Conservation (phyloP, 768 basidiomycete genomes). For the Dioszegia crocea region DNA sequence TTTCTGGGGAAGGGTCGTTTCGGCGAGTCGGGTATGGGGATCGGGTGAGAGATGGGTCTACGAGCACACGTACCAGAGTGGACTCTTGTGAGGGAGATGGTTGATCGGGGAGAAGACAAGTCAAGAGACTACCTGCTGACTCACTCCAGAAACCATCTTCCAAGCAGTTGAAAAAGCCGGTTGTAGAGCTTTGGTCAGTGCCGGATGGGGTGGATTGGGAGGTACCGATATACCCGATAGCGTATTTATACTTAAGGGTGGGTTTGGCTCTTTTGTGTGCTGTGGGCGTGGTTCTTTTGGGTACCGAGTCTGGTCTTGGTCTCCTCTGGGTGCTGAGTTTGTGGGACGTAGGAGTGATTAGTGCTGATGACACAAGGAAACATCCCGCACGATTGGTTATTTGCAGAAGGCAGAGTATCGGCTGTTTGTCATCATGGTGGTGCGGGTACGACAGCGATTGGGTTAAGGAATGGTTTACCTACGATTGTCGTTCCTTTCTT, state of each 20-base stretch:
- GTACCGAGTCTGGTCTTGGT: too few relatives aligned
- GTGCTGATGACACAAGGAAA: too few relatives aligned
- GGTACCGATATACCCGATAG: constrained; percentile 56
- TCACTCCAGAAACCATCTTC: constrained; percentile 56
- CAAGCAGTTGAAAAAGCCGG: constrained; percentile 59
- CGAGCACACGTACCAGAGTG: too few relatives aligned
- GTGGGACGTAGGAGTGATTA: too few relatives aligned
- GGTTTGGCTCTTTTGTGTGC: too few relatives aligned
- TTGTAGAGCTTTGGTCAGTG: constrained; percentile 61
- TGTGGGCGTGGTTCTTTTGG: too few relatives aligned
- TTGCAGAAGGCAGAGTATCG: constrained; percentile 56
- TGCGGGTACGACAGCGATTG: constrained; percentile 65
- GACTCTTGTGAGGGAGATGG: too few relatives aligned
- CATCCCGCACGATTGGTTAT: constrained; percentile 68
- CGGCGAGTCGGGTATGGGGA: too few relatives aligned
- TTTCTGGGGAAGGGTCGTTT: too few relatives aligned
- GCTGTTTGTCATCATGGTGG: constrained; percentile 63
- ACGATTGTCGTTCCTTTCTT: constrained; percentile 66
- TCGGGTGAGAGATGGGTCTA: too few relatives aligned
- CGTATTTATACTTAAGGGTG: constrained; percentile 59
- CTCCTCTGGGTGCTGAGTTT: too few relatives aligned
- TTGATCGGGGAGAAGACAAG: too few relatives aligned
- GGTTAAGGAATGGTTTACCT: constrained; percentile 59
- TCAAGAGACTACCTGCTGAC: not conserved
- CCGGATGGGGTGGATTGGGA: constrained; percentile 65